Evolutionary conservation across 2,329 filamentous ascomycete genomes (phyloP).

Genomic region (Boeremia lycopersici): DNA sequence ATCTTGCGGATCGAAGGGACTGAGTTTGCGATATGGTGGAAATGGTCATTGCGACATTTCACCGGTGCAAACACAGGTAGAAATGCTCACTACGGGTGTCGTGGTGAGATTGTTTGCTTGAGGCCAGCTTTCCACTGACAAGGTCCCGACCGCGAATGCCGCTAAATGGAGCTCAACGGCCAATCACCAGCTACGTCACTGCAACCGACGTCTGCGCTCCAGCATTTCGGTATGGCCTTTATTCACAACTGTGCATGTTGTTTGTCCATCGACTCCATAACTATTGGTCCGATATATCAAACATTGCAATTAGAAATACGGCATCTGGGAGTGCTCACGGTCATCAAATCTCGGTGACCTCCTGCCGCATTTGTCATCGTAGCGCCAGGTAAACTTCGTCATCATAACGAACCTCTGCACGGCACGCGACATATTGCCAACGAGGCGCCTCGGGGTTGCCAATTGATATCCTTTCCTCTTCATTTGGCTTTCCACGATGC

Average conservation of each 20-base stretch:
- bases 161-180: constrained; percentile 22
- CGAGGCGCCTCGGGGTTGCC: constrained; percentile 20
- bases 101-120: constrained; percentile 32
- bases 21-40: constrained; percentile 18
- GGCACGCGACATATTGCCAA: constrained; percentile 7
- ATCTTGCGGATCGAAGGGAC: constrained; percentile 30
- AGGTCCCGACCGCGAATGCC: constrained; percentile 24
- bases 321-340: not conserved
- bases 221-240: not conserved
- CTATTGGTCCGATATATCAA: too few relatives aligned
- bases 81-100: not conserved
- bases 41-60: constrained; percentile 43
- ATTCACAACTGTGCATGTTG: not conserved
- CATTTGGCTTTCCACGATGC: constrained; percentile 6
- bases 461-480: constrained; percentile 1
- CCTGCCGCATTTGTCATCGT: constrained; percentile 20
- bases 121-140: constrained; percentile 44
- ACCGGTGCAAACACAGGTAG: constrained; percentile 15
- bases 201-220: not conserved
- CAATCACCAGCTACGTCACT: constrained; percentile 43
- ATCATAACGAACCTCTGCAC: constrained; percentile 8
- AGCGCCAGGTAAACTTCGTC: constrained; percentile 5
- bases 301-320: not conserved
- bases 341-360: constrained; percentile 1
- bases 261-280: not conserved